Conservation (phyloP, 257 asterid species). For the Nicotiana benthamiana region DNA sequence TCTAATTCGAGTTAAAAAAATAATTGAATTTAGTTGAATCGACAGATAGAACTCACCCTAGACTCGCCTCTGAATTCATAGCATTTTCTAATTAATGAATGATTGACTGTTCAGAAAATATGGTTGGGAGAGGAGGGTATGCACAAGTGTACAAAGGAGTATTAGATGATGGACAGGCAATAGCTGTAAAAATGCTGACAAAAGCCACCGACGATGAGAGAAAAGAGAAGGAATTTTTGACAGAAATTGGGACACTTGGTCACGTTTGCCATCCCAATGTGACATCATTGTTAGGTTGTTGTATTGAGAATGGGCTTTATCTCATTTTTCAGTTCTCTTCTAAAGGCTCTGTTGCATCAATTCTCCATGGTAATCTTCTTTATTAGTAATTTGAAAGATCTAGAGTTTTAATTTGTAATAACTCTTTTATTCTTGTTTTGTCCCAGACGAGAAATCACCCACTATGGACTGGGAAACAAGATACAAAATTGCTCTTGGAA, state of each 20-base stretch:
- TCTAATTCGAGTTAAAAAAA: too few species aligned
- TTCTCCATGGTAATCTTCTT: conserved; percentile 57
- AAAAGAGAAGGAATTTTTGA: conserved; percentile 79
- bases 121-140: conserved; percentile 92
- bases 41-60: too few species aligned
- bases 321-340: conserved; percentile 88
- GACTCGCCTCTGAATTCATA: too few species aligned
- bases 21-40: too few species aligned
- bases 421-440: not conserved
- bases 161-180: conserved; percentile 63
- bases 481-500: conserved; percentile 73
- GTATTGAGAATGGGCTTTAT: conserved; percentile 81
- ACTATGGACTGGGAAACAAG: conserved; percentile 84
- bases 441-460: conserved; percentile 51
- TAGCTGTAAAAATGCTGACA: conserved; percentile 76
- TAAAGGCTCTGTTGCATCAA: conserved; percentile 83
- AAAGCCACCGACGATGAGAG: conserved; percentile 66
- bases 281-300: conserved; percentile 69
- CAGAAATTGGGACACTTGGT: conserved; percentile 81
- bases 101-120: conserved; percentile 33
- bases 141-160: conserved; percentile 96
- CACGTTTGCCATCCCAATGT: conserved; percentile 87
- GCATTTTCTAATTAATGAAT: not conserved
- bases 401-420: not conserved
- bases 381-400: not conserved